These are phyloP conservation scores for Russula dissimulans DNA, from an alignment of 768 basidiomycete genomes.

Conservation along the genomic window DNA sequence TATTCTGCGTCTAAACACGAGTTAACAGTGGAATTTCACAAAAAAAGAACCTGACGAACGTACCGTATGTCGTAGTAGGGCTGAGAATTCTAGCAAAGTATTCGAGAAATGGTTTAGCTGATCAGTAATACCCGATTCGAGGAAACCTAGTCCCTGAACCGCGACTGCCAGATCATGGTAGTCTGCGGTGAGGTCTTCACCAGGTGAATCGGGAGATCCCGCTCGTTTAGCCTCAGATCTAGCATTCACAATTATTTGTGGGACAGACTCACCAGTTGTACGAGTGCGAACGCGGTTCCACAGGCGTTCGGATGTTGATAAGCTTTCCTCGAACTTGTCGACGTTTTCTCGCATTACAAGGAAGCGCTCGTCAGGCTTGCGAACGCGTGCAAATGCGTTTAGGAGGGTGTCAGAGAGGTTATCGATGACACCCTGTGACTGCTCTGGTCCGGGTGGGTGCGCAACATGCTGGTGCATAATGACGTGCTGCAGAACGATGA, in stretches of 20 bases:
- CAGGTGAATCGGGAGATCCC: conserved; percentile 59
- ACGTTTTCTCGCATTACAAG: conserved; percentile 83
- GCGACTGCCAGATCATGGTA: conserved; percentile 96
- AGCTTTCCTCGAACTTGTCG: conserved; percentile 96
- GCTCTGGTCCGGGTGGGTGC: conserved; percentile 82
- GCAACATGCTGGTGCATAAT: conserved; percentile 95
- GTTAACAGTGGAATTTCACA: not conserved
- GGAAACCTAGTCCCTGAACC: conserved; percentile 93
- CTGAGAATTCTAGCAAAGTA: conserved; percentile 90
- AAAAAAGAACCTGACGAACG: conserved; percentile 17
- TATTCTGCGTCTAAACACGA: conserved; percentile 63
- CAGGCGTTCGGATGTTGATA: conserved; percentile 69
- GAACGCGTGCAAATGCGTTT: conserved; percentile 91
- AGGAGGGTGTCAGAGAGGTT: conserved; percentile 92
- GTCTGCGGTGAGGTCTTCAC: conserved; percentile 92
- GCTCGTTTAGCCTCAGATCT: conserved; percentile 81
- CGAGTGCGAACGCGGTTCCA: conserved; percentile 71
- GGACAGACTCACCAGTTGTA: conserved; percentile 68
- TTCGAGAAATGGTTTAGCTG: conserved; percentile 96
- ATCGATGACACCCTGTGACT: conserved; percentile 75
- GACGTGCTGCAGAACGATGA: conserved; percentile 54
- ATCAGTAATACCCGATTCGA: conserved; percentile 98
- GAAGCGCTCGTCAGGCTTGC: conserved; percentile 96
- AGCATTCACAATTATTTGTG: conserved; percentile 24
- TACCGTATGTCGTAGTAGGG: conserved; percentile 77